phyloP scores from a whole-genome alignment of 495 filamentous ascomycete genomes.

The Geoglossum glabrum region DNA sequence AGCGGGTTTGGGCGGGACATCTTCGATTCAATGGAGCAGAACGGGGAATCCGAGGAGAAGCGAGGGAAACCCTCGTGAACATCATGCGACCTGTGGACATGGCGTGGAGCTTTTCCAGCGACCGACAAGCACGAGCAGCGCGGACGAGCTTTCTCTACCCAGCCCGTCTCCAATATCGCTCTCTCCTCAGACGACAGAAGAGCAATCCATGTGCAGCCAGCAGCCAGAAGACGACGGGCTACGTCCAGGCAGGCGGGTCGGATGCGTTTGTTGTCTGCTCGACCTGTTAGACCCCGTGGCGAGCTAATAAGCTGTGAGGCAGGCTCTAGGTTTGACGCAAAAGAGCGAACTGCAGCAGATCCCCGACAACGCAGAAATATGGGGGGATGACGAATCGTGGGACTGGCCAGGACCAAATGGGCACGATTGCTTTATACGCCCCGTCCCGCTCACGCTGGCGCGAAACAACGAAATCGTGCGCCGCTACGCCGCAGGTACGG shows the following conservation, averaged over 20 bases:
- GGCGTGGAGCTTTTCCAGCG: background rate
- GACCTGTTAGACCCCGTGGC: background rate
- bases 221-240: background rate
- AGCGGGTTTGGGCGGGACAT: background rate
- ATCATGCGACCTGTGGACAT: conserved; percentile 1
- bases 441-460: background rate
- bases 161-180: background rate
- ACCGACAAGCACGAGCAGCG: background rate
- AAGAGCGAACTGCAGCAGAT: background rate
- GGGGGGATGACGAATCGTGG: background rate
- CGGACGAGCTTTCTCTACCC: background rate
- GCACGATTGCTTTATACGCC: background rate
- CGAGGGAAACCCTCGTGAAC: conserved; percentile 1
- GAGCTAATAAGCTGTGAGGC: background rate
- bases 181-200: background rate
- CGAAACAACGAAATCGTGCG: background rate
- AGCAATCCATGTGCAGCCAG: background rate
- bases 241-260: background rate
- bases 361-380: background rate
- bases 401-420: background rate
- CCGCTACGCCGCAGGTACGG: background rate
- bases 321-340: background rate
- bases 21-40: background rate
- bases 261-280: too few species aligned
- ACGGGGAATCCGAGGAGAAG: background rate